phyloP scores from a whole-genome alignment of 306 rosid genomes.

The Lathyrus aphaca region DNA sequence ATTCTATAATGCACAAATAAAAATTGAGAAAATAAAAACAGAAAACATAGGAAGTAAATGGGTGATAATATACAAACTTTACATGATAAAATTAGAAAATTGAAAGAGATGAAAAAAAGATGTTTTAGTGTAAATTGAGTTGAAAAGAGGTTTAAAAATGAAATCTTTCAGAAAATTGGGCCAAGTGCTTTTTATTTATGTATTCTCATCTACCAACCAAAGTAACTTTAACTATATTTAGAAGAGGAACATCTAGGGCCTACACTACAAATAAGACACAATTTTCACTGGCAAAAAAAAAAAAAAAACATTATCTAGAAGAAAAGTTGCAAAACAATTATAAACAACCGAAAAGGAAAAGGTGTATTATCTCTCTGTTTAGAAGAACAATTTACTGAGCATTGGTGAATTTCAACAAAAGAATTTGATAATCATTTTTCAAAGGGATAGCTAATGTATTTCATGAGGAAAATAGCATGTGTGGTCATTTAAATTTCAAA shows the following conservation, averaged over 20 bases:
- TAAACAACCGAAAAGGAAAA: slow-evolving; percentile 13
- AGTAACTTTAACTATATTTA: slow-evolving; percentile 37
- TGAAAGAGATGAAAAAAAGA: slow-evolving; percentile 22
- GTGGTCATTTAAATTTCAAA: too few relatives aligned
- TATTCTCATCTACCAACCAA: slow-evolving; percentile 38
- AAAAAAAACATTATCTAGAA: slow-evolving; percentile 10
- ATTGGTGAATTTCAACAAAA: too few relatives aligned
- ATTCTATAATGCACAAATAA: neutral
- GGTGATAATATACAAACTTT: neutral
- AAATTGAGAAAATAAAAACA: too few relatives aligned
- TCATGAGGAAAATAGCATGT: too few relatives aligned
- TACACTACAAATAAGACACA: slow-evolving; percentile 33
- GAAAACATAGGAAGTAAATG: too few relatives aligned
- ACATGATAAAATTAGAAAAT: slow-evolving; percentile 23
- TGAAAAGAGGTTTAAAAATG: slow-evolving; percentile 20
- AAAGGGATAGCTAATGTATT: too few relatives aligned
- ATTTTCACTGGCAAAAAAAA: slow-evolving; percentile 19
- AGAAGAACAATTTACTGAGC: too few relatives aligned
- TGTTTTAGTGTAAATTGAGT: slow-evolving; percentile 1
- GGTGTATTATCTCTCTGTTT: too few relatives aligned
- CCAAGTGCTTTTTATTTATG: slow-evolving; percentile 27
- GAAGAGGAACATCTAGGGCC: slow-evolving; percentile 12
- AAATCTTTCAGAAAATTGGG: slow-evolving; percentile 33
- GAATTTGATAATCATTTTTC: too few relatives aligned
- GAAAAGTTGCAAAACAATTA: neutral